Base-by-base conservation (phyloP, 495 filamentous ascomycete species). In the Penicillium ucsense region DNA sequence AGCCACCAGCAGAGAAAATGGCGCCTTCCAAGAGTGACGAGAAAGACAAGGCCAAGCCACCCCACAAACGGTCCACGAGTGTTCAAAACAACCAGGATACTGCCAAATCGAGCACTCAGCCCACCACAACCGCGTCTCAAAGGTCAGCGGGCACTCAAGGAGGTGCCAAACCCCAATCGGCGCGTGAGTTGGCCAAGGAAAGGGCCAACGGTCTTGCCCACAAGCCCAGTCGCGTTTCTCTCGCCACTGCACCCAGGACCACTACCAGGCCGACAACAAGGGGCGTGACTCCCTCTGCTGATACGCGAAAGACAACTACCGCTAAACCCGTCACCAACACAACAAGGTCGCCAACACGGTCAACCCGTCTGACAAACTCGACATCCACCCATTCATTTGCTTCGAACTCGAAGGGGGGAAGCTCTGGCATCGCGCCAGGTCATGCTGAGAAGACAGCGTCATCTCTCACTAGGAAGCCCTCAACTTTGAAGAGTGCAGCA, bases 261-360 rank as follows among this genome's bases (percentile, higher is more conserved):
- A 39, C 63, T 9, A 8, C 64, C n/a, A 55, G 66, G 32, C 34
- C 59, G 30, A 51, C 50, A 39, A 51, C 50, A 39, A 63, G 68
- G 4, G 54, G 68, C 33, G 57, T 61, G 12, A 66, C 65, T 4
- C 61, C 67, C 4, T 54, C 61, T 10, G 59, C 61, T 5, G 67
- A 69, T 10, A 32, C 43, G 32, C 38, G 54, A 10, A 68, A 65
- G 50, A 34, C 63, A 29, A 42, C 63, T 4, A 43, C 55, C 9
- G 45, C 56, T 37, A 54, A 31, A 36, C 43, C 45, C 4, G 33
- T 62, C 10, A 50, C 65, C 32, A 86, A 84, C 56, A 72, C 81
- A 54, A 61, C 77, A 10, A 83, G 76, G 51, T 86, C 85, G 11
- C 82, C 84, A 1, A 83, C 82, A 5, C 75, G 73, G 41, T 76